Conservation (phyloP, 1,284 basidiomycete genomes). For the Cryptococcus sp. region DNA sequence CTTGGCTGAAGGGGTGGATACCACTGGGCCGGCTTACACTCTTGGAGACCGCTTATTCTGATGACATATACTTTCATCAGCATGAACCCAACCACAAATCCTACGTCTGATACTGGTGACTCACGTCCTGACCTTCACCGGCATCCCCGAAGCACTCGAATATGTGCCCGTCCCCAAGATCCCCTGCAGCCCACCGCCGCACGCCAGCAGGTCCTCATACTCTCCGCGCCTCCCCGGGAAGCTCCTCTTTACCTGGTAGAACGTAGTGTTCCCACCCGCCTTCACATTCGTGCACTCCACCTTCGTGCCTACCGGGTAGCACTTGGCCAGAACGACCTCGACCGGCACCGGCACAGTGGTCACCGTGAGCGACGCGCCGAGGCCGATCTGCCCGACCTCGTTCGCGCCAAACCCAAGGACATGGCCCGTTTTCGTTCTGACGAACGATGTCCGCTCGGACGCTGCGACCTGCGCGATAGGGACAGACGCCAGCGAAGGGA, state of each 20-base stretch:
- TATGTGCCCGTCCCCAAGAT: constrained; percentile 78
- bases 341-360: constrained; percentile 78
- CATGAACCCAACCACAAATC: not conserved
- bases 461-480: constrained; percentile 67
- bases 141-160: constrained; percentile 68
- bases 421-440: constrained; percentile 63
- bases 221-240: constrained; percentile 27
- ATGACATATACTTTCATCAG: not conserved
- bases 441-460: constrained; percentile 70
- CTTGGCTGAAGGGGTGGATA: not conserved
- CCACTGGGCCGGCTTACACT: constrained; percentile 60
- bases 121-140: constrained; percentile 67
- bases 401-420: constrained; percentile 91
- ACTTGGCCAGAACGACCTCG: constrained; percentile 65
- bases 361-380: constrained; percentile 66
- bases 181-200: constrained; percentile 76
- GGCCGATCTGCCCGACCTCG: constrained; percentile 76
- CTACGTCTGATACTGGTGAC: constrained; percentile 1
- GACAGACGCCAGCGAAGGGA: constrained; percentile 70
- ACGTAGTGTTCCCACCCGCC: constrained; percentile 60
- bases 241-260: constrained; percentile 68
- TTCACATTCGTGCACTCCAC: constrained; percentile 64
- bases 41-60: constrained; percentile 70
- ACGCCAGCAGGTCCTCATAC: constrained; percentile 69
- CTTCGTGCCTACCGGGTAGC: constrained; percentile 56